Evolutionary conservation across 768 basidiomycete genomes (phyloP).

Genomic region (Boletus fagicola): DNA sequence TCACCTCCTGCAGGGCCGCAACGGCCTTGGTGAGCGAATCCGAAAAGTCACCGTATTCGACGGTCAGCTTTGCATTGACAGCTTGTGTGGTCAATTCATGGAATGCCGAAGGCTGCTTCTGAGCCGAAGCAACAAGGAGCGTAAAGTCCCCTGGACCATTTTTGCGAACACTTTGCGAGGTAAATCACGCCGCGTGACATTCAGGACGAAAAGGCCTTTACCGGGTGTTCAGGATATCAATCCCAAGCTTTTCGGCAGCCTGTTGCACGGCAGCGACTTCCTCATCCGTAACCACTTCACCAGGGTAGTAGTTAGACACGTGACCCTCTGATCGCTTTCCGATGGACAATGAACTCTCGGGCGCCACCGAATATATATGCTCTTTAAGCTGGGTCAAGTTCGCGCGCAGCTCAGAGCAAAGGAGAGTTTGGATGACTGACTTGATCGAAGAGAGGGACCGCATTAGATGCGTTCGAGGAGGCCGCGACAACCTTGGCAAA

Average conservation of each 20-base stretch:
- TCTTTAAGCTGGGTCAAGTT: slow-evolving; percentile 54
- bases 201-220: slow-evolving; percentile 24
- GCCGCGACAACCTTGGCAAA: slow-evolving; percentile 62
- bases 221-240: slow-evolving; percentile 84
- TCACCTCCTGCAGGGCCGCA: slow-evolving; percentile 58
- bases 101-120: slow-evolving; percentile 36
- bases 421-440: slow-evolving; percentile 35
- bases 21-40: slow-evolving; percentile 52
- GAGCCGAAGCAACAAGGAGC: slow-evolving; percentile 72
- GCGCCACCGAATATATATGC: slow-evolving; percentile 67
- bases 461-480: slow-evolving; percentile 58
- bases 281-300: slow-evolving; percentile 65
- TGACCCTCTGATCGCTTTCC: slow-evolving; percentile 80
- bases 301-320: slow-evolving; percentile 83
- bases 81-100: slow-evolving; percentile 49
- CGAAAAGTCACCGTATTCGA: slow-evolving; percentile 78
- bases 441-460: slow-evolving; percentile 59
- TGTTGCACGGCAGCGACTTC: slow-evolving; percentile 77
- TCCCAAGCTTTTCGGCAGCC: slow-evolving; percentile 69
- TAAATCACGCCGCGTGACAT: background rate
- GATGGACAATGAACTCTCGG: slow-evolving; percentile 68
- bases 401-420: background rate
- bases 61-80: slow-evolving; percentile 49
- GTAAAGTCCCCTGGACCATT: slow-evolving; percentile 59
- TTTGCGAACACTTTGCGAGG: slow-evolving; percentile 62